Evolutionary conservation across 192 early-diverging fungal genomes (phyloP).

Genomic region (Entrophospora sp.): DNA sequence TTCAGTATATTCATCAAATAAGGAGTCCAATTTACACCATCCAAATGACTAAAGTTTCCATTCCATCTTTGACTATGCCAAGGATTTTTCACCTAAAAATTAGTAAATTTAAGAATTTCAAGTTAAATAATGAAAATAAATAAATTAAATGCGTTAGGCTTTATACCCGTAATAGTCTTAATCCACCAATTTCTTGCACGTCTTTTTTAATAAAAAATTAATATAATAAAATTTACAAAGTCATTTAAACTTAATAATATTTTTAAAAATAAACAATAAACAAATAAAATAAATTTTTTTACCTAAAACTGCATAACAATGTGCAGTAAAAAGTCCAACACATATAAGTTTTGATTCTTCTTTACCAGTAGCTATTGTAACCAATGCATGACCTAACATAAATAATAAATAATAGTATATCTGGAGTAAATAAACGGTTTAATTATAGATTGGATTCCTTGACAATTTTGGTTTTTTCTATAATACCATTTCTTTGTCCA

Average conservation of each 20-base stretch:
- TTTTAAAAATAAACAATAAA: background rate
- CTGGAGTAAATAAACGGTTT: background rate
- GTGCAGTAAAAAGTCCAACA: slow-evolving; percentile 77
- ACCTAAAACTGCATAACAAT: slow-evolving; percentile 81
- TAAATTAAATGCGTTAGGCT: background rate
- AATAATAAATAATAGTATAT: background rate
- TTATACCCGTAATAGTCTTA: slow-evolving; percentile 58
- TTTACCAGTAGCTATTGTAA: slow-evolving; percentile 80
- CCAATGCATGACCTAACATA: slow-evolving; percentile 51
- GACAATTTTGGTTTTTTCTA: too few relatives aligned
- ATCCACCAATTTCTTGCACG: slow-evolving; percentile 48
- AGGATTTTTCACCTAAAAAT: slow-evolving; percentile 65
- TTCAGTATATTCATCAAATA: slow-evolving; percentile 54
- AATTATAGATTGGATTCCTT: background rate
- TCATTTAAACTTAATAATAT: too few relatives aligned
- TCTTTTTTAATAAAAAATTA: slow-evolving; percentile 23
- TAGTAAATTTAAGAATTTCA: background rate
- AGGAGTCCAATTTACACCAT: slow-evolving; percentile 59
- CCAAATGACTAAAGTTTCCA: slow-evolving; percentile 61
- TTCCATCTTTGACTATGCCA: slow-evolving; percentile 88
- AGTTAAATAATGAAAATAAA: background rate
- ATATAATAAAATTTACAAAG: slow-evolving; percentile 22
- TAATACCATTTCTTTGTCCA: slow-evolving; percentile 52
- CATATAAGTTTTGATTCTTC: slow-evolving; percentile 51
- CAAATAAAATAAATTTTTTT: slow-evolving; percentile 15